Conservation (phyloP, 371 early-diverging fungal genomes). For the Mortierella sp. region DNA sequence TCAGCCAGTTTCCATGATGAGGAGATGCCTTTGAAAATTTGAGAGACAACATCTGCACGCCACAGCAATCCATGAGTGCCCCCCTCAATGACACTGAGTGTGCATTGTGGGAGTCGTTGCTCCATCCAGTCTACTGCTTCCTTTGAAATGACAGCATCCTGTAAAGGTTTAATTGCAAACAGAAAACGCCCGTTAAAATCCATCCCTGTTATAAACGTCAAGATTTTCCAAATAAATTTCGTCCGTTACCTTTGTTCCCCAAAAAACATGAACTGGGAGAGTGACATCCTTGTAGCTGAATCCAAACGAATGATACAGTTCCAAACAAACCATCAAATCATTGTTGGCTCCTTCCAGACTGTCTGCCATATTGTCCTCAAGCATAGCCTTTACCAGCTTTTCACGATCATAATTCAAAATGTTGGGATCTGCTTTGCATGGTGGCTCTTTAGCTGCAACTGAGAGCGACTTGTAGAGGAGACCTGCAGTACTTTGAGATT, state of each 20-base stretch:
- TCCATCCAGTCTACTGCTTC: constrained; percentile 62
- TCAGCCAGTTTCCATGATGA: constrained; percentile 58
- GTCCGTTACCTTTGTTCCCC: constrained; percentile 56
- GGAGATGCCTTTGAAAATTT: constrained; percentile 59
- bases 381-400: constrained; percentile 56
- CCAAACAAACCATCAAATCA: constrained; percentile 58
- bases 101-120: constrained; percentile 55
- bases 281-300: constrained; percentile 60
- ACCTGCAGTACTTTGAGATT: constrained; percentile 51
- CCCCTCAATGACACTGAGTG: constrained; percentile 56
- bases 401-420: constrained; percentile 55
- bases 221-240: background rate
- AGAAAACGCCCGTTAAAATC: background rate
- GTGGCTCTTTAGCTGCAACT: constrained; percentile 56
- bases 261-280: constrained; percentile 58
- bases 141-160: constrained; percentile 57
- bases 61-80: constrained; percentile 59
- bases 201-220: background rate
- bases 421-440: constrained; percentile 48
- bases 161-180: background rate
- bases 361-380: constrained; percentile 57
- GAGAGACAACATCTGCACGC: constrained; percentile 57
- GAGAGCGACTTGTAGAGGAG: constrained; percentile 54
- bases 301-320: constrained; percentile 56
- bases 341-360: constrained; percentile 58